Evolutionary conservation across 192 early-diverging fungal species (phyloP), one percentile per base, ranked within the genome.

Genomic region (Pilobolus umbonatus): DNA sequence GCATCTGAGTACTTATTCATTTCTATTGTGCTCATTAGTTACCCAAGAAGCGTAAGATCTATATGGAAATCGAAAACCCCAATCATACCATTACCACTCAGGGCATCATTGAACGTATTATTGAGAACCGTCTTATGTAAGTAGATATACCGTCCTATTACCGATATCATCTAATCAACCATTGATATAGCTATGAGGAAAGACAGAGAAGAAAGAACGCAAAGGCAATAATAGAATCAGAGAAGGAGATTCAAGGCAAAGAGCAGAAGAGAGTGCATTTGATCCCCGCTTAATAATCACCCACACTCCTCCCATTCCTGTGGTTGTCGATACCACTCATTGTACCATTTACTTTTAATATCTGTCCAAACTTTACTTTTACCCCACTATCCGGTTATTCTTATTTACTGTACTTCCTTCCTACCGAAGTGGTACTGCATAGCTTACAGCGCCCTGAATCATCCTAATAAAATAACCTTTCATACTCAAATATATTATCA

Each of bases 101-200:
- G 43, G 75, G 81, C 8, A 94, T 97, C 55, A 92, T 97, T 60
- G 78, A 85, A 50, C 82, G 94, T 26, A 95, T 97, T 65, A 86
- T 97, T 53, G 87, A 79, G 24, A 87, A 93, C 73, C 77, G 90
- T 42, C 80, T 87, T 58, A 59, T 87, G 77, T 94, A 80, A 68
- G 85, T 71, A 47, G 21, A 38, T 32, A 24, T 10, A 9, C 15
- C 17, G 19, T 29, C 17, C 17, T 36, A 26, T 28, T 46, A 55
- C 38, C 25, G 17, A 9, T 25, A 12, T 47, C 30, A n/a, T 26
- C 24, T 32, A 61, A 17, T 32, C 46, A 32, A 12, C 21, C 34
- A 19, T 22, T 17, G 9, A 9, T 40, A 26, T 54, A 77, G 75
- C 21, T 82, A 75, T 56, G 82, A 85, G 64, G 86, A 85, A 68